These are phyloP conservation scores for Podospora appendiculata DNA, from an alignment of 495 filamentous ascomycete genomes.

Conservation along the genomic window DNA sequence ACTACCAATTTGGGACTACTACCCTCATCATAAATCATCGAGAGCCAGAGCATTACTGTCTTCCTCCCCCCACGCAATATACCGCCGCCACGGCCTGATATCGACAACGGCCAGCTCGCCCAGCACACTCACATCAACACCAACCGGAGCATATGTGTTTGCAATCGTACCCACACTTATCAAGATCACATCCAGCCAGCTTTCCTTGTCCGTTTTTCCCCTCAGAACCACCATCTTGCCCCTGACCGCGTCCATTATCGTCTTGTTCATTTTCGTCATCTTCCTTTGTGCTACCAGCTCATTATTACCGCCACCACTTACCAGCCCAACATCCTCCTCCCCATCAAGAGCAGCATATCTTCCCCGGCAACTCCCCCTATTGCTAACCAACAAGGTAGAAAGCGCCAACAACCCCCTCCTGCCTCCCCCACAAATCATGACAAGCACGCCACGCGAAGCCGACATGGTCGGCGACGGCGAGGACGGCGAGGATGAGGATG, in stretches of 20 bases:
- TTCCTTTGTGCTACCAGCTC: background rate
- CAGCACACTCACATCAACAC: constrained; percentile 5
- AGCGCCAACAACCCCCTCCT: too few species aligned
- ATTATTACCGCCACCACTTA: background rate
- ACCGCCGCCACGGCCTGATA: background rate
- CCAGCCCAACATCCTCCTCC: background rate
- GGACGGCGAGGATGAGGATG: background rate
- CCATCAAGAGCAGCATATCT: background rate
- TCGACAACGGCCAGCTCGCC: background rate
- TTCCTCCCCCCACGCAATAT: background rate
- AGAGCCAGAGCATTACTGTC: constrained; percentile 4
- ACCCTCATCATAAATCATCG: constrained; percentile 1
- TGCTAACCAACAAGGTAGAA: too few species aligned
- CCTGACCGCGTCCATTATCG: too few species aligned
- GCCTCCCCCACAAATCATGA: too few species aligned
- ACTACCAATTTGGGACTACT: background rate
- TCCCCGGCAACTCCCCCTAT: too few species aligned
- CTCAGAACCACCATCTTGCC: background rate
- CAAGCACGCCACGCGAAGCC: too few species aligned
- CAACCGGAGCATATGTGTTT: constrained; percentile 3
- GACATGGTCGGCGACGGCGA: too few species aligned
- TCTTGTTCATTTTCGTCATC: background rate
- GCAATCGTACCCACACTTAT: constrained; percentile 5
- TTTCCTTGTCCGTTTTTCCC: background rate
- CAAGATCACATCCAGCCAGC: background rate